These are phyloP conservation scores for Leccinum fallax DNA, from an alignment of 1,284 basidiomycete genomes.

Conservation along the genomic window DNA sequence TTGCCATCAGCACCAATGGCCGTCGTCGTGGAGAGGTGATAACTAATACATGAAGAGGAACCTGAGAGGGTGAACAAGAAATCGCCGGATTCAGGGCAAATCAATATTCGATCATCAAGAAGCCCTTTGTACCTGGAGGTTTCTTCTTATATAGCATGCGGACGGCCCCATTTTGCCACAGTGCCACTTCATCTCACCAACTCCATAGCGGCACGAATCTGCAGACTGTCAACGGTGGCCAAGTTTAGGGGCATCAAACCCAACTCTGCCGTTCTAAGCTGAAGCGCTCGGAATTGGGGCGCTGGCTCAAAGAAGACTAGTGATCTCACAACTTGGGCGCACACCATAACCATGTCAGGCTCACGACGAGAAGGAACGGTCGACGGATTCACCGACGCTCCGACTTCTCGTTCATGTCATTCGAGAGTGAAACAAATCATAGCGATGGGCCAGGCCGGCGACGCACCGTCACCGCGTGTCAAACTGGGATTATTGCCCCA, in stretches of 20 bases:
- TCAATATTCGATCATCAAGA: slow-evolving; percentile 12
- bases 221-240: slow-evolving; percentile 2
- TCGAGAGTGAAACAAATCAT: not conserved
- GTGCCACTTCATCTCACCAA: too few species aligned
- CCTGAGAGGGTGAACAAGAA: not conserved
- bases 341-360: slow-evolving; percentile 5
- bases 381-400: not conserved
- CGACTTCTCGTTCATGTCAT: not conserved
- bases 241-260: slow-evolving; percentile 9
- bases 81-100: not conserved
- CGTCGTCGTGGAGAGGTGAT: not conserved
- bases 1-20: not conserved
- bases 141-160: not conserved
- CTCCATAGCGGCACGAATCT: not conserved
- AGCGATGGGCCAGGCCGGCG: not conserved
- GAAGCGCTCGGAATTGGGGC: too few species aligned
- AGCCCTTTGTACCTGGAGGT: not conserved
- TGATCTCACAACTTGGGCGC: not conserved
- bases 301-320: not conserved
- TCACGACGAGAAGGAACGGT: not conserved
- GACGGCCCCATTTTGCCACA: not conserved
- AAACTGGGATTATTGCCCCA: slow-evolving; percentile 7
- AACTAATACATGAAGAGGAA: not conserved
- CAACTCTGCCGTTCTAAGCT: not conserved
- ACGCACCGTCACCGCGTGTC: not conserved